Percentiles rank a stretch among this genome's conserved stretches.
These are phyloP conservation scores for Xerophyta viscosa DNA, from an alignment of 106 monocot genomes.

Conservation along the genomic window DNA sequence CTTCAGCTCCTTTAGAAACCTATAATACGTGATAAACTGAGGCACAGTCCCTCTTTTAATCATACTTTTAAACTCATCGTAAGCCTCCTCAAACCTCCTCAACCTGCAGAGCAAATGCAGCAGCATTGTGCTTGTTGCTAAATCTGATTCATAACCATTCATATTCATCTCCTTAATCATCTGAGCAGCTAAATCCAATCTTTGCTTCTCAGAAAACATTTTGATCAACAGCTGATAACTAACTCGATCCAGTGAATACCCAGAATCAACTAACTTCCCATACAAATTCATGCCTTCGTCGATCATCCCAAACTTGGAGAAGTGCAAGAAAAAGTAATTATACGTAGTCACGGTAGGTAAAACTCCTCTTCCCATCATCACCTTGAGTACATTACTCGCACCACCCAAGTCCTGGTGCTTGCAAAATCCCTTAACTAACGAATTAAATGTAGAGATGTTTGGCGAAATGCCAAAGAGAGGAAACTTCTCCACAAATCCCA, in stretches of 20 bases:
- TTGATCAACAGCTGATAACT: conserved; percentile 69
- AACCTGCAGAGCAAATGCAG: conserved; percentile 60
- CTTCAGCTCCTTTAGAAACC: conserved; percentile 44
- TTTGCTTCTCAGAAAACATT: conserved; percentile 51
- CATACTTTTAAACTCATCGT: conserved; percentile 64
- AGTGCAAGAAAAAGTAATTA: conserved; percentile 73
- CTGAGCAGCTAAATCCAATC: conserved; percentile 32
- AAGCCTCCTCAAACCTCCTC: conserved; percentile 58
- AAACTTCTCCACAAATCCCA: conserved; percentile 61
- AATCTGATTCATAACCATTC: conserved; percentile 59
- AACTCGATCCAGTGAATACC: conserved; percentile 43
- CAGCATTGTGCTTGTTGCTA: conserved; percentile 76
- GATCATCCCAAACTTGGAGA: conserved; percentile 40
- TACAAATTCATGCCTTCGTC: conserved; percentile 79
- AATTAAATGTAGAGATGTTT: conserved; percentile 72
- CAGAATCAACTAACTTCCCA: conserved; percentile 51
- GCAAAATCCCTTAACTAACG: conserved; percentile 70
- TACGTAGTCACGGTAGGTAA: conserved; percentile 67
- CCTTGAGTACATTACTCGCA: conserved; percentile 53
- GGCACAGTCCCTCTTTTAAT: conserved; percentile 58
- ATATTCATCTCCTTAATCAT: conserved; percentile 70
- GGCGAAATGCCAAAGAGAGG: conserved; percentile 59
- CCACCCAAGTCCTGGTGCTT: conserved; percentile 60
- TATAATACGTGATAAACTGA: conserved; percentile 60
- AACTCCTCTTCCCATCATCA: conserved; percentile 56